A percentile compares a stretch with the other conserved stretches of the same genome.
Evolutionary conservation across 31 red algal species (phyloP).

Genomic region (Endocladia muricata): DNA sequence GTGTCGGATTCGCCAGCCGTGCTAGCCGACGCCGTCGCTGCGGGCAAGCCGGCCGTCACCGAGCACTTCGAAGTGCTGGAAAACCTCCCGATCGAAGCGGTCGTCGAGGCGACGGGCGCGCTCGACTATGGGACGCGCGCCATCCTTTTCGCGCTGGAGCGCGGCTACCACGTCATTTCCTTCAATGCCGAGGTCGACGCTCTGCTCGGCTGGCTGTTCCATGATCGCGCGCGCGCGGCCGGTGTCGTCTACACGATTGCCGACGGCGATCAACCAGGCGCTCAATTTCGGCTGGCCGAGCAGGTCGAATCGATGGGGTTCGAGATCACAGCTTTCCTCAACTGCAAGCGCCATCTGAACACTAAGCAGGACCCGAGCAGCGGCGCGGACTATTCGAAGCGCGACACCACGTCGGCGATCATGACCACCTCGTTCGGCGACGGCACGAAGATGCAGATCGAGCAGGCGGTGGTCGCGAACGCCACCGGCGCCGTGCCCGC

Average conservation of each 20-base stretch:
- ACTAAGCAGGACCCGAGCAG: not conserved
- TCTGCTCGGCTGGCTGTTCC: not conserved
- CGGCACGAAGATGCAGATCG: not conserved
- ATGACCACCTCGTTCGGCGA: not conserved
- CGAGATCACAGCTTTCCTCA: not conserved
- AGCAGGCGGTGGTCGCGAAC: not conserved
- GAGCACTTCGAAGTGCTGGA: not conserved
- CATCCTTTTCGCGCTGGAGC: not conserved
- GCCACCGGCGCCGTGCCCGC: not conserved
- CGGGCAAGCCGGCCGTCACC: not conserved
- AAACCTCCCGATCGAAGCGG: not conserved
- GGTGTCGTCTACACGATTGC: not conserved
- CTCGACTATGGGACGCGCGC: not conserved
- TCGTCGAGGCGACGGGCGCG: not conserved
- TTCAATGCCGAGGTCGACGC: not conserved
- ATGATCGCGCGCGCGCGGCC: not conserved
- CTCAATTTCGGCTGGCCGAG: not conserved
- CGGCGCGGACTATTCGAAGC: not conserved
- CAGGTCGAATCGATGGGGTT: not conserved
- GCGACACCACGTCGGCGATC: not conserved
- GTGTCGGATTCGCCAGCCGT: not conserved
- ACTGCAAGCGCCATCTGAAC: not conserved
- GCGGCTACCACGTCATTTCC: not conserved
- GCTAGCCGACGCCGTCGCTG: not conserved
- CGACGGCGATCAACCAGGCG: slow-evolving; percentile 2